Evolutionary conservation across 371 early-diverging fungal species (phyloP).

Genomic region (Mycotypha africana): DNA sequence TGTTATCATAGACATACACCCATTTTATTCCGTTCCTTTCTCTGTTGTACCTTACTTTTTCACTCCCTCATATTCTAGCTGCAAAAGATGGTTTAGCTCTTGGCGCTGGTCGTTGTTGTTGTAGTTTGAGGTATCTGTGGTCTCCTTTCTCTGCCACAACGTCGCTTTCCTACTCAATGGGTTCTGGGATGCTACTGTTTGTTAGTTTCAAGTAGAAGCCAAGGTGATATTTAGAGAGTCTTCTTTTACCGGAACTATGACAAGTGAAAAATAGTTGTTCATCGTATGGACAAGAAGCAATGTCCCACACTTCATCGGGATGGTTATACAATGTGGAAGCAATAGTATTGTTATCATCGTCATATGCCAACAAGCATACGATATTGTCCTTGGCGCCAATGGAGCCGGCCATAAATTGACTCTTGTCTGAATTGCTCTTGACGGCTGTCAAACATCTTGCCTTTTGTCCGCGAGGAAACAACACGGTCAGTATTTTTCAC

Average conservation of each 20-base stretch:
- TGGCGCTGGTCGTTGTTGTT: conserved; percentile 3
- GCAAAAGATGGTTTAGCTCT: conserved; percentile 1
- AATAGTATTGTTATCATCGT: conserved; percentile 65
- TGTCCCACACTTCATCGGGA: conserved; percentile 65
- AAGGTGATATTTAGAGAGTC: background rate
- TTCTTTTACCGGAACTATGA: conserved; percentile 40
- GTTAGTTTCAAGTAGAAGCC: conserved; percentile 25
- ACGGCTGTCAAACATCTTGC: conserved; percentile 67
- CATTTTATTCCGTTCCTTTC: background rate
- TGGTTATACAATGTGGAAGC: conserved; percentile 62
- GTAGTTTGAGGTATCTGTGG: no score
- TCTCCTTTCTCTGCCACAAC: conserved; percentile 36
- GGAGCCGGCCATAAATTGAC: conserved; percentile 75
- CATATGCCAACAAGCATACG: conserved; percentile 60
- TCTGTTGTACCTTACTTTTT: conserved; percentile 3
- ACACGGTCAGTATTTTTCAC: background rate
- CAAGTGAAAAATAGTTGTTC: conserved; percentile 63
- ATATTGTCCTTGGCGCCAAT: conserved; percentile 59
- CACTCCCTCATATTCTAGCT: conserved; percentile 10
- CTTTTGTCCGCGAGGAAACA: conserved; percentile 29
- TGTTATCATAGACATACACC: background rate
- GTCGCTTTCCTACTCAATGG: conserved; percentile 23
- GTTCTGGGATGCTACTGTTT: no score
- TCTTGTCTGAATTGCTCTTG: conserved; percentile 57
- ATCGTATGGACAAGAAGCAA: conserved; percentile 59